A percentile compares a stretch with the other conserved stretches of the same genome.
phyloP scores from a whole-genome alignment of 257 asterid genomes.

The Solanum piurae region DNA sequence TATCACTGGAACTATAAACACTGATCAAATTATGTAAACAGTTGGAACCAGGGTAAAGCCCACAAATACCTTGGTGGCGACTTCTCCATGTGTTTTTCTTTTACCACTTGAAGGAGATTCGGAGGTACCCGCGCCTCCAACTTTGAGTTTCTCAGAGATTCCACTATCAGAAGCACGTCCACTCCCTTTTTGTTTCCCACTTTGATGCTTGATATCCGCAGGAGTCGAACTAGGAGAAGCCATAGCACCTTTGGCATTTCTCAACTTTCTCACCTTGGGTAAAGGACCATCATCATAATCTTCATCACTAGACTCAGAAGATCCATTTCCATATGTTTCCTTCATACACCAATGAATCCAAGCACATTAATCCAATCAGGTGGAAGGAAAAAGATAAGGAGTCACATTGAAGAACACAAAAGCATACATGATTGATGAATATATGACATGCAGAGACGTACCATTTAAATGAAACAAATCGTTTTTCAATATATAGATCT shows the following conservation, averaged over 20 bases:
- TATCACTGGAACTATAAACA: not conserved
- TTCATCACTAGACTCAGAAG: constrained; percentile 90
- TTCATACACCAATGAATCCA: constrained; percentile 5
- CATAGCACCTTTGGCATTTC: constrained; percentile 21
- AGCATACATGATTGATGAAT: not conserved
- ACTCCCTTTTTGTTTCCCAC: constrained; percentile 11
- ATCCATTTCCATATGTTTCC: constrained; percentile 74
- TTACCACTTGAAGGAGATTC: constrained; percentile 36
- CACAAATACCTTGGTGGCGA: constrained; percentile 48
- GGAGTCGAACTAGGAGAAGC: constrained; percentile 17
- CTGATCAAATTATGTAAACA: not conserved
- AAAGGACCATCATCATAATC: constrained; percentile 47
- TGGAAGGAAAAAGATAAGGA: not conserved
- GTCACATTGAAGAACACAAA: not conserved
- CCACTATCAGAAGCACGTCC: constrained; percentile 9
- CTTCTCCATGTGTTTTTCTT: constrained; percentile 52
- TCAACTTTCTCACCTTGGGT: constrained; percentile 37
- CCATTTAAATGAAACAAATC: not conserved
- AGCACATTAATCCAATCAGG: constrained; percentile 2
- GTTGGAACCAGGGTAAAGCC: not conserved
- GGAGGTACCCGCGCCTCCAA: constrained; percentile 6
- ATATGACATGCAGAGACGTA: not conserved
- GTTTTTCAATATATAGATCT: not conserved
- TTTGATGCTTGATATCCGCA: constrained; percentile 15
- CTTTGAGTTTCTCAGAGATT: constrained; percentile 10